A percentile compares a stretch with the other conserved stretches of the same genome.
Conservation (phyloP, 805 yeast genomes). For the Lachancea thermotolerans region DNA sequence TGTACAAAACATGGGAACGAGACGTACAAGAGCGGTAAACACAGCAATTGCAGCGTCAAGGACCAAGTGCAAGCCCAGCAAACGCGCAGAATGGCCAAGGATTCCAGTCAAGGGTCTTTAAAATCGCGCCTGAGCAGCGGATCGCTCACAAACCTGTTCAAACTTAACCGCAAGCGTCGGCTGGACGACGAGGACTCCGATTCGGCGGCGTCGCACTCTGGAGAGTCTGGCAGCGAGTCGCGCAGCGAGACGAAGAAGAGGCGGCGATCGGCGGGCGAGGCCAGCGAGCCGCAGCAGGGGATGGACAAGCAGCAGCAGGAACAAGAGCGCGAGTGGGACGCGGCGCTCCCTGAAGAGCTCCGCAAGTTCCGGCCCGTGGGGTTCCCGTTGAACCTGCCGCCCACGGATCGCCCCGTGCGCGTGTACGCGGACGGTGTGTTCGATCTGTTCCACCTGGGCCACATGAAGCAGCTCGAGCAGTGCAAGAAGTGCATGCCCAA, state of each 20-base stretch:
- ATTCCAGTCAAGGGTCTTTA: conserved; percentile 13
- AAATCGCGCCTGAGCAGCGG: conserved; percentile 26
- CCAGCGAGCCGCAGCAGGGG: background rate
- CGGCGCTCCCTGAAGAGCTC: conserved; percentile 57
- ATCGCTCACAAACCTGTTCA: conserved; percentile 31
- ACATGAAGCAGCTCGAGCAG: conserved; percentile 96
- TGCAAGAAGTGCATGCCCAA: conserved; percentile 88
- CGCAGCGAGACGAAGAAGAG: conserved; percentile 3
- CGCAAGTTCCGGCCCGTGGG: conserved; percentile 78
- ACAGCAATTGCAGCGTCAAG: background rate
- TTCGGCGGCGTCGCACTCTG: conserved; percentile 5
- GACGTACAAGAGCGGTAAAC: background rate
- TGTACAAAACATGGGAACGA: background rate
- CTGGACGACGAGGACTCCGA: conserved; percentile 23
- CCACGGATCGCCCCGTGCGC: conserved; percentile 76
- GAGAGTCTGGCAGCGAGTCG: conserved; percentile 3
- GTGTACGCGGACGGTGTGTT: conserved; percentile 98
- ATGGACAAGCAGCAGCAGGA: conserved; percentile 16
- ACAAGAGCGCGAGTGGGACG: conserved; percentile 56
- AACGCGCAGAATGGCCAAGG: conserved; percentile 5
- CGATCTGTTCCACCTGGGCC: conserved; percentile 94
- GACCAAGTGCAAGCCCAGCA: no score
- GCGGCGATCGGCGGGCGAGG: conserved; percentile 1
- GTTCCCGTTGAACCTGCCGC: conserved; percentile 72
- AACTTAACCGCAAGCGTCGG: conserved; percentile 22